phyloP scores from a whole-genome alignment of 2,329 filamentous ascomycete genomes.

The Seiridium cupressi region DNA sequence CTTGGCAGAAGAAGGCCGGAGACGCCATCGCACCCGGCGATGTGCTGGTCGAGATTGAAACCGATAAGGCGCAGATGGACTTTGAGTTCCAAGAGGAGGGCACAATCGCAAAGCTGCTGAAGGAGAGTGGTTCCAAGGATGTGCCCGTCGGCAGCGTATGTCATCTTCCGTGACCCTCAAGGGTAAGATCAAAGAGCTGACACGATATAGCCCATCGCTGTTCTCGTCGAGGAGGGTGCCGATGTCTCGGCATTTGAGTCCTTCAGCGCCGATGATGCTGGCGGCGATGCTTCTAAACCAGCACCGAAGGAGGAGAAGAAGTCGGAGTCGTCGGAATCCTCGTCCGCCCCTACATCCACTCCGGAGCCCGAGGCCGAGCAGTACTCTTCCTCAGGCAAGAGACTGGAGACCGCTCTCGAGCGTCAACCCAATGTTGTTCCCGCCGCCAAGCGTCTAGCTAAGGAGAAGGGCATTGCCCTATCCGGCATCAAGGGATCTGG shows the following conservation, averaged over 20 bases:
- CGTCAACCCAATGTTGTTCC: slow-evolving; percentile 73
- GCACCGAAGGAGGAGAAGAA: slow-evolving; percentile 66
- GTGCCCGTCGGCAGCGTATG: slow-evolving; percentile 90
- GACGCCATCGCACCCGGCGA: slow-evolving; percentile 87
- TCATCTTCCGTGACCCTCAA: slow-evolving; percentile 24
- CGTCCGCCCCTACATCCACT: slow-evolving; percentile 56
- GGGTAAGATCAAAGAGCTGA: slow-evolving; percentile 10
- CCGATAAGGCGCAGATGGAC: slow-evolving; percentile 99
- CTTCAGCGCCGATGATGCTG: slow-evolving; percentile 87
- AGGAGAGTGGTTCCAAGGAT: slow-evolving; percentile 91
- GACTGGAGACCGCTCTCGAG: slow-evolving; percentile 79
- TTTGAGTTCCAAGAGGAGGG: slow-evolving; percentile 99
- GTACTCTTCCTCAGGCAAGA: slow-evolving; percentile 71
- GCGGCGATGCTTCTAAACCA: slow-evolving; percentile 68
- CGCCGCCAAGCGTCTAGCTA: slow-evolving; percentile 76
- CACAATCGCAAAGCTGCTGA: slow-evolving; percentile 89
- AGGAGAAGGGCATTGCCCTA: slow-evolving; percentile 79
- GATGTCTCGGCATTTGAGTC: slow-evolving; percentile 86
- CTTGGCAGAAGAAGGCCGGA: slow-evolving; percentile 97
- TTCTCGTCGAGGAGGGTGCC: slow-evolving; percentile 87
- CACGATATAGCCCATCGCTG: slow-evolving; percentile 81
- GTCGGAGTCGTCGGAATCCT: slow-evolving; percentile 58
- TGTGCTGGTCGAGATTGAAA: slow-evolving; percentile 97
- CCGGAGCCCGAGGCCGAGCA: slow-evolving; percentile 60
- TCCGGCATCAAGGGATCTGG: slow-evolving; percentile 83